Evolutionary conservation across 225 moss, liverwort and hornwort genomes (phyloP).

Genomic region (Polytrichum commune): DNA sequence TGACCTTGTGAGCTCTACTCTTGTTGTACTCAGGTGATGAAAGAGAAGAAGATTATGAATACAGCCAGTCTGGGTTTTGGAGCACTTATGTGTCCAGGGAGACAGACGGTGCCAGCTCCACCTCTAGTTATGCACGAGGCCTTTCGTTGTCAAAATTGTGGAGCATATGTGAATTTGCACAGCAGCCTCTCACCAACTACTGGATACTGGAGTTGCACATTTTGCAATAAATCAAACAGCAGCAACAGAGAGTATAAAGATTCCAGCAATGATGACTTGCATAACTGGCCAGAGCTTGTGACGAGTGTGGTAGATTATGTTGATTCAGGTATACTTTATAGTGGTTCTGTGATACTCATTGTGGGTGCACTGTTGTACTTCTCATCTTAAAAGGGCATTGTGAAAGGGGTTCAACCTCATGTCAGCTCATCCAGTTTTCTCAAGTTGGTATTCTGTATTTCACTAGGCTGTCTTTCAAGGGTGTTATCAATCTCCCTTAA

Average conservation of each 20-base stretch:
- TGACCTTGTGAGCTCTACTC: no score
- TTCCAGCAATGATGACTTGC: slow-evolving; percentile 64
- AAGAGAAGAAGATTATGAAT: slow-evolving; percentile 76
- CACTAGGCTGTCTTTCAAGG: no score
- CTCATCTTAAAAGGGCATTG: no score
- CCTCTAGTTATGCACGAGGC: slow-evolving; percentile 74
- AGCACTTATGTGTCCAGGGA: slow-evolving; percentile 85
- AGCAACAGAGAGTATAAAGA: slow-evolving; percentile 80
- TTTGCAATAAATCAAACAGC: slow-evolving; percentile 86
- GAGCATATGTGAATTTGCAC: slow-evolving; percentile 87
- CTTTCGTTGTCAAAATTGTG: slow-evolving; percentile 82
- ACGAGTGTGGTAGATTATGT: slow-evolving; percentile 95
- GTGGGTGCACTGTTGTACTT: slow-evolving; percentile 5
- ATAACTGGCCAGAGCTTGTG: slow-evolving; percentile 87
- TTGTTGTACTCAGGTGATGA: slow-evolving; percentile 51
- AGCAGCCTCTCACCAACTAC: slow-evolving; percentile 69
- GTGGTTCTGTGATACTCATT: slow-evolving; percentile 9
- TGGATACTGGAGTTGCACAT: slow-evolving; percentile 83
- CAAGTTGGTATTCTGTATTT: no score
- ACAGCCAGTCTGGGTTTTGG: slow-evolving; percentile 92
- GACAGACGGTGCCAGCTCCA: slow-evolving; percentile 68
- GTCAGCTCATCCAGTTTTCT: no score
- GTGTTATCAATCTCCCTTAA: no score
- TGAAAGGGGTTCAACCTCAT: no score
- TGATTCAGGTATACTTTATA: slow-evolving; percentile 53